Base-by-base conservation (phyloP, 2,329 filamentous ascomycete species). In the Colletotrichum endophyticum region DNA sequence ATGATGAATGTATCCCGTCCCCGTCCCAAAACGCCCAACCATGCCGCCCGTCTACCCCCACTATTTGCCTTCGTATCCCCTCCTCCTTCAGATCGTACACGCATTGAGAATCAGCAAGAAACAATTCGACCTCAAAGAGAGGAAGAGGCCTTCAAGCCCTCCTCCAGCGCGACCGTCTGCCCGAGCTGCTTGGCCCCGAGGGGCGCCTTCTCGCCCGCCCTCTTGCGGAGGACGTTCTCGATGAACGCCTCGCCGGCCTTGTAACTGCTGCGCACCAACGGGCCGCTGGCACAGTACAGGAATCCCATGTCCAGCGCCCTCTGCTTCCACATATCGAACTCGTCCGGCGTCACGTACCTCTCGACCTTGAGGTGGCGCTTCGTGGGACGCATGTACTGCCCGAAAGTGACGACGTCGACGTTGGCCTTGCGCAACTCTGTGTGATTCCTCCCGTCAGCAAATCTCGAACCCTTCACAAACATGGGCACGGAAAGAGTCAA, bases 341-440 rank as follows among this genome's bases (percentile, higher is more conserved):
- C 93, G 77, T 94, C 95, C 1, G 97, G 97, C 0, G 96, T 96
- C 63, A 99, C 92, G 84, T 99, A 99, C 84, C 96, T 95, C 82
- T 98, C 94, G 36, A 99, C 97, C 85, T 98, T 94, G 92, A 99
- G 96, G 85, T 99, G 97, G 61, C 96, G 92, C 89, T 99, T 99
- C 6, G 97, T 99, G 3, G 97, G 97, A 13, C 96, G 95, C 97
- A 99, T 99, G 88, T 99, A 99, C 88, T 99, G 97, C n/a, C 97
- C 97, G 80, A 99, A 99, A 0, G 97, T 99, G 74, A 99, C 96
- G 15, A 99, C 95, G 80, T 99, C 97, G 62, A 98, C 96, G 76
- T 95, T 89, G 74, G 92, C 91, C 79, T 93, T 93, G 74, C 97
- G 92, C 15, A 99, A 90, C 56, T 78, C 77, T 78, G 44, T 22